Evolutionary conservation across 2,329 filamentous ascomycete species (phyloP).

Genomic region (Pseudogymnoascus pannorum): DNA sequence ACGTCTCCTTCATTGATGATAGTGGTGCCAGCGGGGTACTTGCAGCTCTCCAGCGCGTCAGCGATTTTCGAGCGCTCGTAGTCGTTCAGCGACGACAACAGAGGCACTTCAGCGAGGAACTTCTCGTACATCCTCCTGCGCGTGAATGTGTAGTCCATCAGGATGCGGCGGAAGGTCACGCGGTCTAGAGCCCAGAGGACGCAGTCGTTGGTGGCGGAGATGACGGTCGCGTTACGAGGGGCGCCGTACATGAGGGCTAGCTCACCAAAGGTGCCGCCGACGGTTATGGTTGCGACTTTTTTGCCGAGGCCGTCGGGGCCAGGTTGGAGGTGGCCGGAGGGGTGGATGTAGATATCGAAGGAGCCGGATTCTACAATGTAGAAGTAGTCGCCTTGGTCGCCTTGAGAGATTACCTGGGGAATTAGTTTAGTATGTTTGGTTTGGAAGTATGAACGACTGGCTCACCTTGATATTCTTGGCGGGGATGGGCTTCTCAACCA

Average conservation of each 20-base stretch:
- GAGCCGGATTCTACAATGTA: conserved; percentile 89
- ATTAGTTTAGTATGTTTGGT: too few relatives aligned
- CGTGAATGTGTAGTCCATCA: conserved; percentile 97
- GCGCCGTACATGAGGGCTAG: conserved; percentile 98
- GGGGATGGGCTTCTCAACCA: conserved; percentile 92
- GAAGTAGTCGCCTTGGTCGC: conserved; percentile 94
- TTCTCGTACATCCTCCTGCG: conserved; percentile 94
- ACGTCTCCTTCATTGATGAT: conserved; percentile 91
- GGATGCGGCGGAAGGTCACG: conserved; percentile 90
- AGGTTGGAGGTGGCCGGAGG: conserved; percentile 66
- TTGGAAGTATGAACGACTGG: too few relatives aligned
- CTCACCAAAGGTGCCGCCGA: conserved; percentile 93
- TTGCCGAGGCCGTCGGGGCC: conserved; percentile 75
- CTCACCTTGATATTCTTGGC: conserved; percentile 70
- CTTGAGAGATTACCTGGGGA: conserved; percentile 84
- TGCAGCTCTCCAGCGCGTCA: conserved; percentile 86
- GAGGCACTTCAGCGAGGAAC: conserved; percentile 88
- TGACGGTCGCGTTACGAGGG: conserved; percentile 86
- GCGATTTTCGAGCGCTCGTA: conserved; percentile 98
- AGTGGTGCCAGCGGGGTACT: conserved; percentile 67
- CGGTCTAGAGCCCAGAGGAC: conserved; percentile 93
- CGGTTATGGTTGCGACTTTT: conserved; percentile 73
- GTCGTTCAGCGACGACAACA: conserved; percentile 73
- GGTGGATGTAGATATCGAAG: conserved; percentile 88
- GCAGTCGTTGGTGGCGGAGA: conserved; percentile 69